Percentiles rank a stretch among this genome's conserved stretches.
Evolutionary conservation across 1,284 basidiomycete genomes (phyloP).

Genomic region (Ganoderma lucidum): DNA sequence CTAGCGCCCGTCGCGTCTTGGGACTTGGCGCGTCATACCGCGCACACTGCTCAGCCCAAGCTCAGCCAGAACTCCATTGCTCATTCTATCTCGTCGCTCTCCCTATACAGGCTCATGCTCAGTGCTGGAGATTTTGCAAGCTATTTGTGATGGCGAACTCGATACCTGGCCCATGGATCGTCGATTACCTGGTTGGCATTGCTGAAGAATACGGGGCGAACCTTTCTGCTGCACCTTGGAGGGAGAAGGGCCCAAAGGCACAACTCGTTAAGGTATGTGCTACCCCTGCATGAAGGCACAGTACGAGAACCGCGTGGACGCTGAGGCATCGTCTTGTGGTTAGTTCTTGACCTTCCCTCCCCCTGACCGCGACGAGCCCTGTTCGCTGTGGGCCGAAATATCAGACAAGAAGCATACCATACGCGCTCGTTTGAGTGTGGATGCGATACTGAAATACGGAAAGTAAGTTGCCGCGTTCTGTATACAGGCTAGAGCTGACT

Average conservation of each 20-base stretch:
- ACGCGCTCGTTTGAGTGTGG: constrained; percentile 49
- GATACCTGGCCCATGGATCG: constrained; percentile 59
- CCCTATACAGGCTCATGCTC: not conserved
- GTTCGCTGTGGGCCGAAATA: constrained; percentile 51
- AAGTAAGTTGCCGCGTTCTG: constrained; percentile 36
- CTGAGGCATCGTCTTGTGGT: not conserved
- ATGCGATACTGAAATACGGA: constrained; percentile 44
- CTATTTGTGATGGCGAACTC: constrained; percentile 47
- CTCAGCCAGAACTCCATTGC: too few relatives aligned
- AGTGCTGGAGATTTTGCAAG: not conserved
- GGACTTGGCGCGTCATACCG: not conserved
- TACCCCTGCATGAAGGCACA: not conserved
- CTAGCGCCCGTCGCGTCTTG: not conserved
- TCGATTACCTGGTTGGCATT: constrained; percentile 53
- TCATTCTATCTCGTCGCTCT: not conserved
- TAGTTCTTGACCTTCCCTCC: constrained; percentile 45
- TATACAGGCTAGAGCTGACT: not conserved
- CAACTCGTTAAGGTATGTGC: constrained; percentile 59
- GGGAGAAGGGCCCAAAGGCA: constrained; percentile 51
- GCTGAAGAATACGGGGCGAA: constrained; percentile 58
- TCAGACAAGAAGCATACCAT: constrained; percentile 51
- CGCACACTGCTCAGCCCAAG: too few relatives aligned
- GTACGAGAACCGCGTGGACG: not conserved
- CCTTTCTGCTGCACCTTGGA: constrained; percentile 43
- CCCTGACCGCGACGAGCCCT: constrained; percentile 42